Evolutionary conservation across 1,284 basidiomycete species (phyloP).

Genomic region (Cryptococcus jaspeensis): DNA sequence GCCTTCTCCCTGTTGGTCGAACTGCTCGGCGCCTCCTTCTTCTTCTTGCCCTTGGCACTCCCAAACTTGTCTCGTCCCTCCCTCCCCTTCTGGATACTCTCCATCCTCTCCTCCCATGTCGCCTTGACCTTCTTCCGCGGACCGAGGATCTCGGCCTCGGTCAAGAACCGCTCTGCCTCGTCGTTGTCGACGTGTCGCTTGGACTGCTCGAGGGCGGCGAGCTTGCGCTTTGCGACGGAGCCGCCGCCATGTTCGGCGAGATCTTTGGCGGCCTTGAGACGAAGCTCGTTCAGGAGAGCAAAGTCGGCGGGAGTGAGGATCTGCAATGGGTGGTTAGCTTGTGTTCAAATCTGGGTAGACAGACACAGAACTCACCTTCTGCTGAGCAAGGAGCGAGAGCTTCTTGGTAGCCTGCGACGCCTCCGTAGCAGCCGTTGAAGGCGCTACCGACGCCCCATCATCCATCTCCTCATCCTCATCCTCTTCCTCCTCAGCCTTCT

Average conservation of each 20-base stretch:
- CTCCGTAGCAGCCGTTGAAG: slow-evolving; percentile 36
- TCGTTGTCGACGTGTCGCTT: slow-evolving; percentile 58
- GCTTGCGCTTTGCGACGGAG: slow-evolving; percentile 80
- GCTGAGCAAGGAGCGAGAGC: slow-evolving; percentile 50
- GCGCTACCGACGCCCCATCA: slow-evolving; percentile 45
- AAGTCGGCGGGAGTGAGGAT: slow-evolving; percentile 99
- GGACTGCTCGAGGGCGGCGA: slow-evolving; percentile 69
- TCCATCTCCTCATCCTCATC: slow-evolving; percentile 34
- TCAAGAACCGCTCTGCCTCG: slow-evolving; percentile 67
- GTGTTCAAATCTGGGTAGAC: neutral
- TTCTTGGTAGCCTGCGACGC: slow-evolving; percentile 42
- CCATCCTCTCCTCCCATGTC: slow-evolving; percentile 92
- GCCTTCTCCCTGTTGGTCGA: slow-evolving; percentile 87
- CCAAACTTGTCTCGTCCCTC: slow-evolving; percentile 97
- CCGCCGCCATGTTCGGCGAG: slow-evolving; percentile 67
- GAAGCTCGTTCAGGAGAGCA: slow-evolving; percentile 85
- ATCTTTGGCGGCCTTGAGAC: slow-evolving; percentile 73
- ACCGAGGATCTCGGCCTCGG: slow-evolving; percentile 89
- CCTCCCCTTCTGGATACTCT: slow-evolving; percentile 84
- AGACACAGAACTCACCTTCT: slow-evolving; percentile 38
- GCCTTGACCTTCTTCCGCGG: slow-evolving; percentile 91
- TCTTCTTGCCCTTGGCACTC: slow-evolving; percentile 82
- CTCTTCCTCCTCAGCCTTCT: slow-evolving; percentile 32
- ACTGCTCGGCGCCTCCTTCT: slow-evolving; percentile 72
- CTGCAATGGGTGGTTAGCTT: slow-evolving; percentile 51